Evolutionary conservation across 2,329 filamentous ascomycete genomes (phyloP).

Genomic region (Venturia effusa): DNA sequence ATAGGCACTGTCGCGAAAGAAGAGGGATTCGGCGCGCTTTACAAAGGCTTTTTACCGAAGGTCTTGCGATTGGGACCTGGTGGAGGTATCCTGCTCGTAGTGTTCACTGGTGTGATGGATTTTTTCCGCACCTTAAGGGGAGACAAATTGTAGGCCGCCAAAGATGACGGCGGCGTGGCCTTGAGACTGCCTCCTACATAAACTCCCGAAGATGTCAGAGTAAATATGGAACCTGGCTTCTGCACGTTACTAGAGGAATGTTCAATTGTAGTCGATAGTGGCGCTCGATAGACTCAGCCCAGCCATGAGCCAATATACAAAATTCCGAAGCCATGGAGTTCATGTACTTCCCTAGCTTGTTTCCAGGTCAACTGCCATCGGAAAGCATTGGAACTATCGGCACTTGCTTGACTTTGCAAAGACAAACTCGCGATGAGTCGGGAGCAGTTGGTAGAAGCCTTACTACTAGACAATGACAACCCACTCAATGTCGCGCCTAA

Average conservation of each 20-base stretch:
- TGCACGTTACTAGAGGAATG: background rate
- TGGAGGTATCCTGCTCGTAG: conserved; percentile 66
- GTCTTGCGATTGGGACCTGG: conserved; percentile 67
- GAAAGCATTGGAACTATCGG: background rate
- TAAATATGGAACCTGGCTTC: background rate
- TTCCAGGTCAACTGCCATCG: background rate
- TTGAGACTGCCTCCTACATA: background rate
- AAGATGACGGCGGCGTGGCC: background rate
- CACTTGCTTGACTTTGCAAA: background rate
- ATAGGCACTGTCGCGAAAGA: conserved; percentile 80
- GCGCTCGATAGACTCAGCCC: background rate
- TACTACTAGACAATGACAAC: too few relatives aligned
- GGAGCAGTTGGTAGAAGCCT: background rate
- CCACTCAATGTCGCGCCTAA: background rate
- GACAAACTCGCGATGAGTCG: background rate
- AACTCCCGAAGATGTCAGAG: background rate
- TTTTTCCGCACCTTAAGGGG: conserved; percentile 69
- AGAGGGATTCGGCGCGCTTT: conserved; percentile 83
- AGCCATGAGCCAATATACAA: background rate
- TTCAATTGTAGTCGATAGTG: background rate
- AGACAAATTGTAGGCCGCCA: background rate
- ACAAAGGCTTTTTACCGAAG: conserved; percentile 98
- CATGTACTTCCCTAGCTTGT: background rate
- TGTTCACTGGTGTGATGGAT: conserved; percentile 83
- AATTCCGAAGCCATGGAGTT: background rate